Base-by-base conservation (phyloP, 805 yeast genomes). In the Wickerhamiella dianesei region DNA sequence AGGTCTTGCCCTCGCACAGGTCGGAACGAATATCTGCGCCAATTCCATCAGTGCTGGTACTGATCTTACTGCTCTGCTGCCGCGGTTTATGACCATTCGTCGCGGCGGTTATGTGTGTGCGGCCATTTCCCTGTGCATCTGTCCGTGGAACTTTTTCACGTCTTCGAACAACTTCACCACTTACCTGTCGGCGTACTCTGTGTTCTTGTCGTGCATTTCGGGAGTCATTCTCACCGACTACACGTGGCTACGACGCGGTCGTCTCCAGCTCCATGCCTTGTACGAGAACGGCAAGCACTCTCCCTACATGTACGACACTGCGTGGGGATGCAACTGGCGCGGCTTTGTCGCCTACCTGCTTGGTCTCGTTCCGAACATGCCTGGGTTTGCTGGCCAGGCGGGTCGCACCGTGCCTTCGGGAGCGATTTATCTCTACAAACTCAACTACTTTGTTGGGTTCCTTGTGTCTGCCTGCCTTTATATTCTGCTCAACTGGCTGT, bases 31-130 rank as follows among this genome's bases (percentile, higher is more conserved):
- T 54, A 64, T 70, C 36, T 61, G 68, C 17, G 76, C 75, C 25
- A 73, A 73, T 58, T 69, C 74, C 14, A 63, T 73, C 40, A 66
- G 74, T 1, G 68, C 71, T 42, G 76, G 75, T 20, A 72, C 72
- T 1, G 77, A 73, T 48, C 61, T 71, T 40, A 64, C 74, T 12
- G 72, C 73, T 1, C 56, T 72, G 55, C 58, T 70, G 43, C 77
- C 77, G 3, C 64, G 68, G 37, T 72, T 60, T 58, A 53, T 73
- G 49, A 73, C 64, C 19, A 84, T 85, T 57, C 71, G 94, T 62
- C 74, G 95, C 61, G 94, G 94, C 59, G 79, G 85, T 3, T 81
- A 74, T 62, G 64, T 86, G 44, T 82, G 92, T 66, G 92, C 94
- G 0, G 64, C 70, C 13, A 62, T 84, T 44, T 83, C 86, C 0